These are phyloP conservation scores for Metschnikowia bowlesiae DNA, from an alignment of 805 yeast genomes.

Conservation along the genomic window DNA sequence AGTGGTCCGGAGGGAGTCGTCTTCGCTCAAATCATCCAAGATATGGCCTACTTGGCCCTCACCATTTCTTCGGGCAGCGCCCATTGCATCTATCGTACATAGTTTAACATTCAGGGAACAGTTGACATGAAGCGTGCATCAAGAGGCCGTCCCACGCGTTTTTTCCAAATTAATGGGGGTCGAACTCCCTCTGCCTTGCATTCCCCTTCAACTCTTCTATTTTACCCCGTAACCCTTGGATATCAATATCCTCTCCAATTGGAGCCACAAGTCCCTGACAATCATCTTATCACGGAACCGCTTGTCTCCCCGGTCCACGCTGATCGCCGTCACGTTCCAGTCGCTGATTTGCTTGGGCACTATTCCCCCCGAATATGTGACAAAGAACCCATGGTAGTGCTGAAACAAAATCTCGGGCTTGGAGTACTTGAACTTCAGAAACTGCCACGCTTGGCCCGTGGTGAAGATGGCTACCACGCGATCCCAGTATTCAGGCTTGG, in stretches of 20 bases:
- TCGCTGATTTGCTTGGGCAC: constrained; percentile 70
- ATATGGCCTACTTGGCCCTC: background rate
- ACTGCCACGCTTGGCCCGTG: constrained; percentile 98
- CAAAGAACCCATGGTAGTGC: constrained; percentile 75
- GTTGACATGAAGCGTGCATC: background rate
- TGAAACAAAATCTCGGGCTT: constrained; percentile 79
- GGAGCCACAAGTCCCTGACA: constrained; percentile 80
- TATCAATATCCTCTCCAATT: constrained; percentile 68
- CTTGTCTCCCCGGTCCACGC: constrained; percentile 68
- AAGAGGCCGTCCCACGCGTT: background rate
- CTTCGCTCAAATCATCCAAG: background rate
- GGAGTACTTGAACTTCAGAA: constrained; percentile 77
- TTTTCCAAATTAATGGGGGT: background rate
- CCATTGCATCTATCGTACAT: constrained; percentile 1
- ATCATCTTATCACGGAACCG: constrained; percentile 88
- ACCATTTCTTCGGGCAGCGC: background rate
- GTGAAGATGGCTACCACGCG: constrained; percentile 93
- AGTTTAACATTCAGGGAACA: background rate
- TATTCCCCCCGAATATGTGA: constrained; percentile 72
- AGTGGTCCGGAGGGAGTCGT: background rate
- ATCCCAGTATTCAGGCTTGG: constrained; percentile 97
- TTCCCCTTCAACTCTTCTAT: background rate
- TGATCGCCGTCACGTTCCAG: constrained; percentile 85
- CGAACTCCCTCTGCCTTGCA: background rate
- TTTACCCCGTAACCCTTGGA: constrained; percentile 51